Conservation (phyloP, 1,284 basidiomycete genomes). For the Fistulinella cinereoalba region DNA sequence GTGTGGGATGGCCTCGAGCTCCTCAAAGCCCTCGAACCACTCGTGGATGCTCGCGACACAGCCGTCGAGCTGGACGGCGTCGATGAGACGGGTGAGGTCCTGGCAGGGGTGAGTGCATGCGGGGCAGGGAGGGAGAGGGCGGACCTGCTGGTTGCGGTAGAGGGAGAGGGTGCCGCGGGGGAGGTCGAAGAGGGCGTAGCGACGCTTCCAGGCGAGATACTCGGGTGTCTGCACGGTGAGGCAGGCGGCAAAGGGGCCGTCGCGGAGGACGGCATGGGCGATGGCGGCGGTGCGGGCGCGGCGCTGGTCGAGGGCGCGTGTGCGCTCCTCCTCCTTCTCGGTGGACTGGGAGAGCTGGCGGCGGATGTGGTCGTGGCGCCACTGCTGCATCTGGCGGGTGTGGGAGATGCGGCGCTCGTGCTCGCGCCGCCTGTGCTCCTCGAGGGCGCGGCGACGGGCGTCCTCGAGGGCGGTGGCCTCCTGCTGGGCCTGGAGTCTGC, state of each 20-base stretch:
- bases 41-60: constrained; percentile 52
- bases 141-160: constrained; percentile 56
- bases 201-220: constrained; percentile 60
- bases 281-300: constrained; percentile 44
- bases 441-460: constrained; percentile 41
- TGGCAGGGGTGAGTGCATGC: constrained; percentile 25
- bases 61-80: constrained; percentile 48
- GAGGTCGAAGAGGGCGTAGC: constrained; percentile 60
- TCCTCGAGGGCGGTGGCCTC: constrained; percentile 54
- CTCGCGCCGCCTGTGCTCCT: constrained; percentile 47
- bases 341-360: constrained; percentile 45
- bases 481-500: constrained; percentile 45
- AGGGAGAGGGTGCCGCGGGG: constrained; percentile 43
- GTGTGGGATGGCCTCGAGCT: constrained; percentile 64
- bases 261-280: constrained; percentile 42
- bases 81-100: constrained; percentile 48
- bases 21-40: constrained; percentile 71
- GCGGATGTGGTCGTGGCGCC: constrained; percentile 51
- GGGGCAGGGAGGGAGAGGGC: constrained; percentile 1
- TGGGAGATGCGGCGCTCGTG: constrained; percentile 52
- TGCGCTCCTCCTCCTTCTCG: constrained; percentile 44
- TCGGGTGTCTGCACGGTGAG: constrained; percentile 61
- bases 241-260: constrained; percentile 55
- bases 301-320: constrained; percentile 44
- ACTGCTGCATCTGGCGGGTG: constrained; percentile 52